Base-by-base conservation (phyloP, 805 yeast species). In the Wickerhamiella alocasiicola region DNA sequence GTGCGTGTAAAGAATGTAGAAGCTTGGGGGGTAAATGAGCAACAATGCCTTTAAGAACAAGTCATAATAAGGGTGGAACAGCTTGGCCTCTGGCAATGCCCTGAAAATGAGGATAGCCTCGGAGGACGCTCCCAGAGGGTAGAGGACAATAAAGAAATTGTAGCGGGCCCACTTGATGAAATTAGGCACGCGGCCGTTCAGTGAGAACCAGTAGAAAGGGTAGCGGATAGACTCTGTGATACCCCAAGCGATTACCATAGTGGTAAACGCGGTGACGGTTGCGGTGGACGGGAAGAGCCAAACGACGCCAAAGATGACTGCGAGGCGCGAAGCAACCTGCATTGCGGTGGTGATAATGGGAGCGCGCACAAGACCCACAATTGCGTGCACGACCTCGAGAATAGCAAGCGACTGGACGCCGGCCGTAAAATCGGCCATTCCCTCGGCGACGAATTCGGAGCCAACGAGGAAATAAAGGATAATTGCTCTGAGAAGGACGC, bases 61-160 rank as follows among this genome's bases (percentile, higher is more conserved):
- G 31, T 75, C 70, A 60, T 72, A 76, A 61, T 66, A 24, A 53
- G 68, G 35, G 49, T 48, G 55, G 39, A 63, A 68, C 36, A 41
- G 46, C 37, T 51, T 44, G n/a, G 95, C 94, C 36, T 71, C 73
- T n/a, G 68, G 70, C 39, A 88, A 65, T 0, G 95, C 76, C 42
- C 74, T 60, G 61, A 73, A 78, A 44, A 83, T 68, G 62, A 84
- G 72, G 26, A 67, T 54, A 45, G 81, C 66, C 59, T 91, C 98
- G 46, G 88, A 75, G 2, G 81, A 72, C n/a, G 87, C 95, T 2
- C 98, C 98, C 16, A 80, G 60, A 15, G 98, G 98, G 55, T 91
- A 91, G 48, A 91, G 65, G 2, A 83, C 72, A 49, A 72, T 71
- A 61, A 91, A 91, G 20, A 83, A 63, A 47, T 81, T 81, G 68